Evolutionary conservation across 495 filamentous ascomycete species (phyloP).

Genomic region (Aspergillus sparsus): DNA sequence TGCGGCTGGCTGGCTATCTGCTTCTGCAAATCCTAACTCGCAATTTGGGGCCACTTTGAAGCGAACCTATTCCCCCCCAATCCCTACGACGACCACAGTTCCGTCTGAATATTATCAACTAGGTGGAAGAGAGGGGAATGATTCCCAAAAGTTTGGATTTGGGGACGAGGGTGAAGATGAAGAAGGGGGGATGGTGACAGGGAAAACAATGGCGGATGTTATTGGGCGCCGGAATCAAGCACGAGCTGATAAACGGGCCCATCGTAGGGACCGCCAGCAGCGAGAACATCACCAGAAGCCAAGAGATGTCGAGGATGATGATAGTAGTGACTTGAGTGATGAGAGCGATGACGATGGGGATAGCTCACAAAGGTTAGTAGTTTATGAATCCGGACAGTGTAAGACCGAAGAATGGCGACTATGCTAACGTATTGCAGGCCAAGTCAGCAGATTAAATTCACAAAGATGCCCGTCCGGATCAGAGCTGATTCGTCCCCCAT

Average conservation of each 20-base stretch:
- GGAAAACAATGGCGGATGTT: constrained; percentile 71
- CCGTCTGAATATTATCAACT: constrained; percentile 77
- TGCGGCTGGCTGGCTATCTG: constrained; percentile 86
- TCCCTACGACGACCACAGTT: constrained; percentile 73
- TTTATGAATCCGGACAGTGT: background rate
- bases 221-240: constrained; percentile 63
- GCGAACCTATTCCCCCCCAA: constrained; percentile 92
- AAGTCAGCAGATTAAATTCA: constrained; percentile 86
- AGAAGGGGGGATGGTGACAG: constrained; percentile 78
- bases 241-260: constrained; percentile 50
- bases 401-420: background rate
- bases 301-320: constrained; percentile 88
- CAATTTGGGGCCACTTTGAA: constrained; percentile 67
- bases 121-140: constrained; percentile 35
- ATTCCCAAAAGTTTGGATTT: constrained; percentile 33
- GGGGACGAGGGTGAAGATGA: constrained; percentile 76
- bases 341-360: constrained; percentile 92
- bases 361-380: constrained; percentile 39
- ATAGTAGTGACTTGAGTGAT: constrained; percentile 94
- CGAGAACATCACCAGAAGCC: constrained; percentile 58
- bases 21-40: constrained; percentile 48
- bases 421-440: constrained; percentile 43
- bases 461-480: constrained; percentile 87
- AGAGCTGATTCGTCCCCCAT: constrained; percentile 88
- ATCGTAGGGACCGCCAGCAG: constrained; percentile 43